Conservation (phyloP, 192 early-diverging fungal genomes). For the Coemansia sp. region DNA sequence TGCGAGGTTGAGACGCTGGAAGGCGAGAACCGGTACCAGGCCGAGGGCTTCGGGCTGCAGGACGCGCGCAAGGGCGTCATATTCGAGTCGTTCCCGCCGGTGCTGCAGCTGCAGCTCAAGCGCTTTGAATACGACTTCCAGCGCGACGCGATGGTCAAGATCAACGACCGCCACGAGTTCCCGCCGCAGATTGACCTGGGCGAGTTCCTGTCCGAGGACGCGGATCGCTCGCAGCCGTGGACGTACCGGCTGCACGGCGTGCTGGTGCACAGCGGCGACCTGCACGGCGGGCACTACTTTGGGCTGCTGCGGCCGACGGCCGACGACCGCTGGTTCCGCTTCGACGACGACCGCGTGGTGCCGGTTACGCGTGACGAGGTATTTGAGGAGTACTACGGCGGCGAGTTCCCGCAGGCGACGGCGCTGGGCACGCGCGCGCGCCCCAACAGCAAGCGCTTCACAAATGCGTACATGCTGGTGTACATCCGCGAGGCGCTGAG, state of each 20-base stretch:
- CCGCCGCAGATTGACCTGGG: constrained; percentile 80
- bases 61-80: constrained; percentile 96
- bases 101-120: constrained; percentile 94
- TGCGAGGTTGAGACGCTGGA: constrained; percentile 87
- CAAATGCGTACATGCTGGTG: constrained; percentile 99
- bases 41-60: constrained; percentile 93
- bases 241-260: constrained; percentile 91
- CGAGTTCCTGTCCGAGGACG: constrained; percentile 69
- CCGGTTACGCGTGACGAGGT: constrained; percentile 77
- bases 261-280: constrained; percentile 90
- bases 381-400: constrained; percentile 93
- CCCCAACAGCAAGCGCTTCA: constrained; percentile 68
- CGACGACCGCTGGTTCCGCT: constrained; percentile 83
- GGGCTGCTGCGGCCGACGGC: constrained; percentile 78
- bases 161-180: constrained; percentile 97
- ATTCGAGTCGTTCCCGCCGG: constrained; percentile 88
- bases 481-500: constrained; percentile 82
- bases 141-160: constrained; percentile 88
- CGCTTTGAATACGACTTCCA: constrained; percentile 97
- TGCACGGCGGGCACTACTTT: constrained; percentile 93
- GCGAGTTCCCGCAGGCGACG: constrained; percentile 52
- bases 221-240: constrained; percentile 60
- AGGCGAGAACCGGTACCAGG: constrained; percentile 93
- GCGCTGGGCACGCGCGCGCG: constrained; percentile 44
- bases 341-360: constrained; percentile 93